Conservation (phyloP, 495 filamentous ascomycete genomes). For the Penicillium alfredii region DNA sequence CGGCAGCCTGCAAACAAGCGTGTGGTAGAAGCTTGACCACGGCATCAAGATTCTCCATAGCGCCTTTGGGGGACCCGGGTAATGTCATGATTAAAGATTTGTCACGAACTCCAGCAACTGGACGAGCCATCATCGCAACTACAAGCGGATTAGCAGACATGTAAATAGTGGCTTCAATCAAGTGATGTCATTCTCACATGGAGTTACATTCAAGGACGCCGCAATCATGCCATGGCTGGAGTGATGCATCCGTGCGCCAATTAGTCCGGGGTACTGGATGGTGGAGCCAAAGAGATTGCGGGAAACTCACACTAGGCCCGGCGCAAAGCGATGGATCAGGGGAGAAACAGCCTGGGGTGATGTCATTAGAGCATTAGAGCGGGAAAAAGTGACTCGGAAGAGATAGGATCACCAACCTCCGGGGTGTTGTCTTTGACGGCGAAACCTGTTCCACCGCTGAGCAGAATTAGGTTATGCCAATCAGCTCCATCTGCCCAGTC, state of each 20-base stretch:
- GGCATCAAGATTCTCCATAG: slow-evolving; percentile 87
- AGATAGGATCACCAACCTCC: slow-evolving; percentile 52
- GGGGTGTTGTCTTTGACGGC: slow-evolving; percentile 83
- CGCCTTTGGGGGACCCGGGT: slow-evolving; percentile 95
- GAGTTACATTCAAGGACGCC: slow-evolving; percentile 76
- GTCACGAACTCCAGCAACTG: slow-evolving; percentile 83
- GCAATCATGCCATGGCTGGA: slow-evolving; percentile 85
- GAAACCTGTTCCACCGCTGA: slow-evolving; percentile 93
- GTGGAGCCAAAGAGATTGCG: too few relatives aligned
- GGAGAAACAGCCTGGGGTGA: slow-evolving; percentile 63
- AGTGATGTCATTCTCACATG: slow-evolving; percentile 57
- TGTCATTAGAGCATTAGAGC: slow-evolving; percentile 23
- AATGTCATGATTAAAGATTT: slow-evolving; percentile 83
- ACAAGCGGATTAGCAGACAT: slow-evolving; percentile 13
- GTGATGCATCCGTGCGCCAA: slow-evolving; percentile 2
- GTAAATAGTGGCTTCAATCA: slow-evolving; percentile 10
- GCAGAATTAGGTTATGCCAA: slow-evolving; percentile 68
- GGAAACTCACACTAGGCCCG: slow-evolving; percentile 72
- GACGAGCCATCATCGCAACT: slow-evolving; percentile 98
- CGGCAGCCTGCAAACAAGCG: slow-evolving; percentile 84
- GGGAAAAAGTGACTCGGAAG: slow-evolving; percentile 1
- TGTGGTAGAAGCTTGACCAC: slow-evolving; percentile 88
- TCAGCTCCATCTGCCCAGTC: slow-evolving; percentile 59
- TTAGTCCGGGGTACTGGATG: too few relatives aligned
- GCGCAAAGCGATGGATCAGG: slow-evolving; percentile 79